These are phyloP conservation scores for Apiospora sp. DNA, from an alignment of 2,329 filamentous ascomycete genomes.

Conservation along the genomic window DNA sequence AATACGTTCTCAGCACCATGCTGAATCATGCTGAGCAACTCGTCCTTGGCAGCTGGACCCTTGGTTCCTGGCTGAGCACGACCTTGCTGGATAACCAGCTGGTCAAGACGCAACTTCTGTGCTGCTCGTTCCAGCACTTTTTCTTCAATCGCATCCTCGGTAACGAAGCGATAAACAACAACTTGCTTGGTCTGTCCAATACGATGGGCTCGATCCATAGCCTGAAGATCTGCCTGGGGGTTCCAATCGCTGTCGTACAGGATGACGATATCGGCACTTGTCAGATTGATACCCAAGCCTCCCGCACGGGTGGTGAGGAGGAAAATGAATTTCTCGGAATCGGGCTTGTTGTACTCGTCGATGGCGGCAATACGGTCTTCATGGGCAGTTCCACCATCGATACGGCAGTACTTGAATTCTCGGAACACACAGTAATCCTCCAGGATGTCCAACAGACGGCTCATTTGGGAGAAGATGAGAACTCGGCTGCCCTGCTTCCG, in stretches of 20 bases:
- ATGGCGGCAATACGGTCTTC: constrained; percentile 98
- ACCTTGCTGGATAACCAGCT: constrained; percentile 97
- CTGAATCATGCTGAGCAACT: constrained; percentile 97
- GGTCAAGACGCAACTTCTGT: constrained; percentile 94
- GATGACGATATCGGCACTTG: constrained; percentile 92
- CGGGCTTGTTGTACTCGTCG: constrained; percentile 97
- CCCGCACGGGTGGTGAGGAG: constrained; percentile 94
- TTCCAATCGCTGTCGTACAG: constrained; percentile 99
- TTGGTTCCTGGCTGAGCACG: constrained; percentile 90
- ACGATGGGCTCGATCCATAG: constrained; percentile 98
- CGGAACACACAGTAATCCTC: constrained; percentile 99
- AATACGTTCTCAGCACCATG: constrained; percentile 98
- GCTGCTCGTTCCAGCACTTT: constrained; percentile 97
- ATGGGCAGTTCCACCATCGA: constrained; percentile 95
- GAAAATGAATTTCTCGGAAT: constrained; percentile 96
- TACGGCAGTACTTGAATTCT: constrained; percentile 94
- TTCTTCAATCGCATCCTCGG: constrained; percentile 97
- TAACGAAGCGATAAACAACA: constrained; percentile 94
- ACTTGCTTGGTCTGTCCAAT: constrained; percentile 99
- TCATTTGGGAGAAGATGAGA: constrained; percentile 99
- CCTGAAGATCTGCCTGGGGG: constrained; percentile 95
- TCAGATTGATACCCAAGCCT: constrained; percentile 96
- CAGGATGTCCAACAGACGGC: constrained; percentile 92
- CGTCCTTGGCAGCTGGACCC: constrained; percentile 93
- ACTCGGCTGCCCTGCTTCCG: constrained; percentile 89